A percentile compares a stretch with the other conserved stretches of the same genome.
Evolutionary conservation across 345 rosid species (phyloP).

Genomic region (Bretschneidera sinensis): DNA sequence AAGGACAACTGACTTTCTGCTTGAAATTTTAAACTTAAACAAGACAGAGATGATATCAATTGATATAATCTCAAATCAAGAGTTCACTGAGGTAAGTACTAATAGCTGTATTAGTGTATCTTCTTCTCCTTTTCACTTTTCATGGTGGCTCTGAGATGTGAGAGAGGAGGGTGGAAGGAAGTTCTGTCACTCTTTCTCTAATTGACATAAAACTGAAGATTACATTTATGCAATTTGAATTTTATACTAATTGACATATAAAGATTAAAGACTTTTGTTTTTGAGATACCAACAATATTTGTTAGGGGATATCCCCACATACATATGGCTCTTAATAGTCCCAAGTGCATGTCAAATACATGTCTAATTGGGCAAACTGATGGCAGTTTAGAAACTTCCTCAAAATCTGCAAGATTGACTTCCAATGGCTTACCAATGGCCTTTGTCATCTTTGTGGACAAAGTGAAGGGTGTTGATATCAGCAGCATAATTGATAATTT

Average conservation of each 20-base stretch:
- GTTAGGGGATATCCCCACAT: not conserved
- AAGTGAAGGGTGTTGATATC: too few species aligned
- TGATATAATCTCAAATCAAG: constrained; percentile 97
- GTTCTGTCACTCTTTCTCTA: not conserved
- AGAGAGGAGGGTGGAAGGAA: not conserved
- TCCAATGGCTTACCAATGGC: not conserved
- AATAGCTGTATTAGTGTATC: not conserved
- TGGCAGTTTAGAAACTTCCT: too few species aligned
- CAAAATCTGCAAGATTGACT: not conserved
- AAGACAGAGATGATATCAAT: constrained; percentile 83
- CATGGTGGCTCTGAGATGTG: constrained; percentile 3
- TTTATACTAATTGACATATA: not conserved
- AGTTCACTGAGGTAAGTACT: constrained; percentile 82
- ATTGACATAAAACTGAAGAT: not conserved
- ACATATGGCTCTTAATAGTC: not conserved
- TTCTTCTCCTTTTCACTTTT: not conserved
- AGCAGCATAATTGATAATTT: too few species aligned
- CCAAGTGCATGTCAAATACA: not conserved
- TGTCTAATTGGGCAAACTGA: not conserved
- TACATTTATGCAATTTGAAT: too few species aligned
- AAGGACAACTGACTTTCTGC: constrained; percentile 57
- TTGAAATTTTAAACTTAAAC: constrained; percentile 86
- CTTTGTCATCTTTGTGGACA: not conserved
- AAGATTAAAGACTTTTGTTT: constrained; percentile 8
- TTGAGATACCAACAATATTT: not conserved